Evolutionary conservation across 441 rosid genomes (phyloP), one percentile per base, ranked within the genome.

Genomic region (Arabidopsis hybrid): DNA sequence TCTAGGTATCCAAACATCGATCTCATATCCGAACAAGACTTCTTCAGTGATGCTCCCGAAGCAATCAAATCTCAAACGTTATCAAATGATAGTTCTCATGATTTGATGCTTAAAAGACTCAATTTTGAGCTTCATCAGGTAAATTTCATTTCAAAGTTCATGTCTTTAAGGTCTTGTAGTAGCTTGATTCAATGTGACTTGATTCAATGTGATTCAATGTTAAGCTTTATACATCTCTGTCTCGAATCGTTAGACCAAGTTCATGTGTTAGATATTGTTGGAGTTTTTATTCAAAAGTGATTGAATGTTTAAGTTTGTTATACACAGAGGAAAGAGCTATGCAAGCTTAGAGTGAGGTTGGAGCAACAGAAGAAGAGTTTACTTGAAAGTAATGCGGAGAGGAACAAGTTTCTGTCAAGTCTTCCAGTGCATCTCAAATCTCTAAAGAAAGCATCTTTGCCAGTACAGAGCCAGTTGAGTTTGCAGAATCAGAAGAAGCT

Each of bases 71-170:
- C 80, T 34, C 79, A 87, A 5, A 80, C 76, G 12, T 62, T 85
- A 31, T 87, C 94, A 49, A 53, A 74, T 51, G 93, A 91, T 42
- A 45, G 40, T 49, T 85, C 87, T 0, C 99, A 95, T 63, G 86
- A 88, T 81, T 81, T 95, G 77, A 89, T 92, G 99, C 88, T 91
- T 8, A 92, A 85, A 77, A 83, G 97, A 72, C 94, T 92, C 57
- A 91, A 92, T 73, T 89, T 78, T 72, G 97, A 95, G 78, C 88
- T 95, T 40, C 88, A 86, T 79, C 99, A 89, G 97, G 99, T 91
- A 81, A 80, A 18, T 46, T 14, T 46, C 32, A 8, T n/a, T 46
- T 14, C 9, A 45, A 45, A n/a, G 51, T 21, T 46, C 9, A 49
- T 49, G 53, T 49, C n/a, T 47, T 49, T 8, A 16, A 21, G 49